Base-by-base conservation (phyloP, 306 rosid species). In the Canavalia gladiata region DNA sequence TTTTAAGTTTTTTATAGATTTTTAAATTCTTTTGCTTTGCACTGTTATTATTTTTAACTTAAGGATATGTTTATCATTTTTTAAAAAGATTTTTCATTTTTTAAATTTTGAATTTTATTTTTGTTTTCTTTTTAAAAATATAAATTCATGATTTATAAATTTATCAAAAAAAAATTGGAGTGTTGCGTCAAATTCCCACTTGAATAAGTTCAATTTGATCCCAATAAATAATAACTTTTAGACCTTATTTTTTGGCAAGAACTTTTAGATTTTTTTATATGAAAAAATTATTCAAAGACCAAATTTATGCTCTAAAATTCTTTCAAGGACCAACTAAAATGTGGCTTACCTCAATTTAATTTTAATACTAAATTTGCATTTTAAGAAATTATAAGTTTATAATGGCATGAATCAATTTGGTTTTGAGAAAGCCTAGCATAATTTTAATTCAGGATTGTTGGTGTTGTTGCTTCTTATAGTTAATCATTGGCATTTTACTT, bases 371-470 rank as follows among this genome's bases (percentile, higher is more conserved):
- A 80, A 56, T 64, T 70, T 25, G 10, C 9, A 8, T 59, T 18
- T 57, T 72, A 51, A 85, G 83, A 84, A 79, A 76, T 74, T 89
- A 81, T 87, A 95, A 97, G 98, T 95, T 63, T 88, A 92, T 84
- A 89, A 95, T 89, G 99, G 94, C 80, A 80, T 93, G 93, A 93
- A 97, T 81, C 93, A 92, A 39, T 69, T 85, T 74, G 98, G 98
- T 77, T 96, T 82, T 79, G 97, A 92, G 89, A 90, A 84, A 79
- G 70, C 89, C 77, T 84, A 74, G 76, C 80, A 0, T 73, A 97
- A 91, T 39, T 96, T 85, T 88, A 90, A 98, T 97, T 94, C 81
- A 84, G 71, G 55, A 67, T 68, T 75, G 62, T 30, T 82, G 54
- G 79, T 74, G 42, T 50, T 62, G 28, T 77, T 2, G 8, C 69